Conservation (phyloP, 1,139 yeast species). For the Martiniozyma asiatica region DNA sequence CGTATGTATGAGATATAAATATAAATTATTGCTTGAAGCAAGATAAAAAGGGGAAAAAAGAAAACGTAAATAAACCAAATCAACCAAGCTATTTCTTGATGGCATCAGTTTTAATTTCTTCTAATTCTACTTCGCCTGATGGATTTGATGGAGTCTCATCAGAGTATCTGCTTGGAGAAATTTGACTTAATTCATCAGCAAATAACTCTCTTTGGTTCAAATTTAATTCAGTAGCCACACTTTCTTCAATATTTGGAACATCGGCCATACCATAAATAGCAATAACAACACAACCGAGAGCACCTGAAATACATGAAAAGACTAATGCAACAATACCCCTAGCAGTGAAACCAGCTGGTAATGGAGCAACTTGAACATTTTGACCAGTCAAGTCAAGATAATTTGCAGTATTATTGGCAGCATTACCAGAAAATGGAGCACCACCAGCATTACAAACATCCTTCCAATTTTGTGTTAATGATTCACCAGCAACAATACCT, state of each 20-base stretch:
- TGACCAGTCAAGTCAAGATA: conserved; percentile 62
- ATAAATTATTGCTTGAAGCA: no score
- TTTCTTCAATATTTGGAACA: conserved; percentile 43
- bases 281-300: conserved; percentile 67
- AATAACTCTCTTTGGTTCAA: conserved; percentile 23
- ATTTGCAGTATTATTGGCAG: conserved; percentile 64
- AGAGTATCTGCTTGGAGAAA: conserved; percentile 11
- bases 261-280: conserved; percentile 77
- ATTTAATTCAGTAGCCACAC: conserved; percentile 38
- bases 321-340: conserved; percentile 83
- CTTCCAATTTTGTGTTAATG: conserved; percentile 43
- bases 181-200: conserved; percentile 10
- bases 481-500: conserved; percentile 39
- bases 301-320: conserved; percentile 67
- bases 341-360: conserved; percentile 83
- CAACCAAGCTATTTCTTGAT: no score
- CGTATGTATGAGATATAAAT: no score
- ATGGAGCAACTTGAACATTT: conserved; percentile 45
- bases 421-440: conserved; percentile 55
- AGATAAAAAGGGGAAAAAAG: no score
- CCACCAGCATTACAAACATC: conserved; percentile 45
- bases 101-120: no score
- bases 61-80: no score
- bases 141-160: conserved; percentile 7
- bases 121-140: conserved; percentile 6